These are phyloP conservation scores for Lactarius indigo DNA, from an alignment of 768 basidiomycete species.

Conservation along the genomic window DNA sequence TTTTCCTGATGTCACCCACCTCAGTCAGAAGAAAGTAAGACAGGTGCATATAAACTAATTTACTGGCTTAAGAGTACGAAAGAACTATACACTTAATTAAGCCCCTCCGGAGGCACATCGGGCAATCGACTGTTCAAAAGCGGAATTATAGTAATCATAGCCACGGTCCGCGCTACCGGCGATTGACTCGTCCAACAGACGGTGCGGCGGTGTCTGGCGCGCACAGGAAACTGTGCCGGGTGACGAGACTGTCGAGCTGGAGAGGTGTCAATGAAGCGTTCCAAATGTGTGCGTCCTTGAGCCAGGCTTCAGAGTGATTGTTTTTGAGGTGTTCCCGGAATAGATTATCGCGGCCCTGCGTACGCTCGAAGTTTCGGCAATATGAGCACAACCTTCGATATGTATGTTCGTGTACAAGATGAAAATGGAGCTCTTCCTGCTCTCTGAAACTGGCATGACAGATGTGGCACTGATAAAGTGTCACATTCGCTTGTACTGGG, in stretches of 20 bases:
- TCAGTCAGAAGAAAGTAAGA: too few relatives aligned
- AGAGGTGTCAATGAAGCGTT: neutral
- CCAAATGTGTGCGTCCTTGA: neutral
- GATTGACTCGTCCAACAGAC: too few relatives aligned
- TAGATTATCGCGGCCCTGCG: neutral
- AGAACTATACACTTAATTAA: too few relatives aligned
- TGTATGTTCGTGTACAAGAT: neutral
- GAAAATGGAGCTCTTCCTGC: neutral
- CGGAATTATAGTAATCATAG: too few relatives aligned
- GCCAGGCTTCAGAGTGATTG: neutral
- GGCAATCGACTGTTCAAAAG: too few relatives aligned
- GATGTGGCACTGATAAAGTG: neutral
- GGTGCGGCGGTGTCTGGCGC: too few relatives aligned
- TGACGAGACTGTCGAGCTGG: neutral
- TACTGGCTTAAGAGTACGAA: too few relatives aligned
- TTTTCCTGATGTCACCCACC: too few relatives aligned
- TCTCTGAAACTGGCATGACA: neutral
- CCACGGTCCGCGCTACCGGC: too few relatives aligned
- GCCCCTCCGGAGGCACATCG: too few relatives aligned
- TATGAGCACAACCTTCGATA: neutral
- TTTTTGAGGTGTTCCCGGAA: neutral
- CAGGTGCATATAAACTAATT: too few relatives aligned
- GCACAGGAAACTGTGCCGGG: neutral
- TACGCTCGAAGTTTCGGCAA: neutral
- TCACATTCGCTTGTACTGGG: neutral